Percentiles rank a stretch among this genome's conserved stretches.
These are phyloP conservation scores for Mycena kentingensis DNA, from an alignment of 768 basidiomycete genomes.

Conservation along the genomic window DNA sequence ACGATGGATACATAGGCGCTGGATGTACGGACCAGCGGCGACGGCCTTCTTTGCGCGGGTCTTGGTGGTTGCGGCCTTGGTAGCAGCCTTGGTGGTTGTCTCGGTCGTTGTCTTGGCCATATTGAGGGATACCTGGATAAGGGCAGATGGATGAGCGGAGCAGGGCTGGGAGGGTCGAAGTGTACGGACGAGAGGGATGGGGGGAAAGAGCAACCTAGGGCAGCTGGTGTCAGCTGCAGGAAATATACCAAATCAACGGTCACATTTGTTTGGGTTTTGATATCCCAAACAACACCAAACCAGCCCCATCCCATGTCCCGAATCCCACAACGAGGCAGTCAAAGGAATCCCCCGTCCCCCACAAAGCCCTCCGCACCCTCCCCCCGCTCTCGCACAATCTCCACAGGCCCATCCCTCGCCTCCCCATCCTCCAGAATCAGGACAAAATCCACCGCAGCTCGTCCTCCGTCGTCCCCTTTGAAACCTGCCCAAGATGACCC, in stretches of 20 bases:
- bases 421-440: slow-evolving; percentile 18
- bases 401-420: neutral
- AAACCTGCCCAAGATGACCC: slow-evolving; percentile 26
- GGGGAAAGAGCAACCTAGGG: neutral
- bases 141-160: neutral
- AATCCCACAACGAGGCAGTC: slow-evolving; percentile 1
- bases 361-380: neutral
- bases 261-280: no score
- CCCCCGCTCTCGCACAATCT: neutral
- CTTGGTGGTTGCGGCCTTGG: neutral
- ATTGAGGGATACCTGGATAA: no score
- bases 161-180: neutral
- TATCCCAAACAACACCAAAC: no score
- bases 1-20: no score
- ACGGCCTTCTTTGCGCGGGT: neutral
- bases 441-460: slow-evolving; percentile 22
- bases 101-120: neutral
- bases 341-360: no score
- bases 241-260: no score
- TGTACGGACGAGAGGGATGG: neutral
- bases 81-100: no score
- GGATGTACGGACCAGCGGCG: neutral
- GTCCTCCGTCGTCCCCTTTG: slow-evolving; percentile 31
- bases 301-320: slow-evolving; percentile 4
- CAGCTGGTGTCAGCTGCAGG: no score